phyloP scores from a whole-genome alignment of 768 basidiomycete species.

The Cyclocybe cylindracea region DNA sequence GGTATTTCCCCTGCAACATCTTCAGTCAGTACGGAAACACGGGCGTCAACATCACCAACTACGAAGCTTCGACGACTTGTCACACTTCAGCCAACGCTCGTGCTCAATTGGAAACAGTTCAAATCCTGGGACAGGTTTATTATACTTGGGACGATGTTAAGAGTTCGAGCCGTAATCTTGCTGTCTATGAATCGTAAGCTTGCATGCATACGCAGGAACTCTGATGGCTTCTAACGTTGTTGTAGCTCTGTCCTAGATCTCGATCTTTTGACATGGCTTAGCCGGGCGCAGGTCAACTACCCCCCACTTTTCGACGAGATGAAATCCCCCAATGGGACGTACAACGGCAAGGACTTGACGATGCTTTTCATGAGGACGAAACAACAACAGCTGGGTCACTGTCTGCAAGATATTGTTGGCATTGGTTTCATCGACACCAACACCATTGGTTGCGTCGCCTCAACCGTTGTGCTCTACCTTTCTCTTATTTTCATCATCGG shows the following conservation, averaged over 20 bases:
- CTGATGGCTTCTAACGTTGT: slow-evolving; percentile 4
- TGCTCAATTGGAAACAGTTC: slow-evolving; percentile 46
- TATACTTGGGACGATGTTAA: slow-evolving; percentile 89
- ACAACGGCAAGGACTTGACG: slow-evolving; percentile 84
- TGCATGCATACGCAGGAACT: not conserved
- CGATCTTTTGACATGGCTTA: slow-evolving; percentile 82
- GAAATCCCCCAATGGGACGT: slow-evolving; percentile 68
- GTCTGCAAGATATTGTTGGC: slow-evolving; percentile 82
- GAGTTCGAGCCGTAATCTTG: slow-evolving; percentile 72
- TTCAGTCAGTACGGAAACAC: slow-evolving; percentile 69
- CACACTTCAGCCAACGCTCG: slow-evolving; percentile 64
- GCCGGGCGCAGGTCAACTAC: slow-evolving; percentile 75
- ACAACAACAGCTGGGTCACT: slow-evolving; percentile 68
- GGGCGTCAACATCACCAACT: slow-evolving; percentile 67
- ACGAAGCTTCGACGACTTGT: slow-evolving; percentile 67
- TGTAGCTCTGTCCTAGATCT: slow-evolving; percentile 87
- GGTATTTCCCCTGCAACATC: slow-evolving; percentile 99
- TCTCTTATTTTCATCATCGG: slow-evolving; percentile 98
- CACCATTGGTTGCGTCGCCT: slow-evolving; percentile 95
- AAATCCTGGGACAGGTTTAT: slow-evolving; percentile 82
- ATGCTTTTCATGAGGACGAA: slow-evolving; percentile 78
- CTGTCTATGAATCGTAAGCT: slow-evolving; percentile 91
- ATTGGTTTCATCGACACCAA: slow-evolving; percentile 95
- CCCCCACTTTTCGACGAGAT: slow-evolving; percentile 82
- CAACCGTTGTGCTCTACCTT: slow-evolving; percentile 89